Percentiles rank a stretch among this genome's conserved stretches.
phyloP scores from a whole-genome alignment of 768 basidiomycete genomes.

The Mycena haematopus region DNA sequence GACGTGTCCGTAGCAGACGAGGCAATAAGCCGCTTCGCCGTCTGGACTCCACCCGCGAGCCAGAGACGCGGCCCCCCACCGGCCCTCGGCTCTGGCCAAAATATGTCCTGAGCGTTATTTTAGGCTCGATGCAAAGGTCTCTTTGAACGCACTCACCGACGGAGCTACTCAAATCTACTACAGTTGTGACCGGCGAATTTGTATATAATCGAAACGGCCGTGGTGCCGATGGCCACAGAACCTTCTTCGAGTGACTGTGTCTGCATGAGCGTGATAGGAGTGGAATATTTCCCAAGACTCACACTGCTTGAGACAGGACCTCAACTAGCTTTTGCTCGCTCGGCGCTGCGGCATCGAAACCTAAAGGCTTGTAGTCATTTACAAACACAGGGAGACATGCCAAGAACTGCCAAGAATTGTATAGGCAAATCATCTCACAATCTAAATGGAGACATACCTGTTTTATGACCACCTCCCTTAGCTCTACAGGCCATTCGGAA shows the following conservation, averaged over 20 bases:
- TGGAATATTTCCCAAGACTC: neutral
- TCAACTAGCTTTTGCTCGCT: neutral
- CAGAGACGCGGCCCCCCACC: neutral
- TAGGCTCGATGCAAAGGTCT: neutral
- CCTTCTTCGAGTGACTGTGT: neutral
- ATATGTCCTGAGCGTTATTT: neutral
- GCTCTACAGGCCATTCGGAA: neutral
- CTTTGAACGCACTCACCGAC: neutral
- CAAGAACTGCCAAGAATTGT: constrained; percentile 1
- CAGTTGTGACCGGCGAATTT: neutral
- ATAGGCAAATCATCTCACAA: neutral
- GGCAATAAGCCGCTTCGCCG: neutral
- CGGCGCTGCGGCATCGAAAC: neutral
- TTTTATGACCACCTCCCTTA: neutral
- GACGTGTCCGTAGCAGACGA: neutral
- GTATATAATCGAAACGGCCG: neutral
- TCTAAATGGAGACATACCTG: neutral
- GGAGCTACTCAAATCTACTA: neutral
- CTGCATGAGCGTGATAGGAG: neutral
- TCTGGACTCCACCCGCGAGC: neutral
- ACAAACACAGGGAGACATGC: neutral
- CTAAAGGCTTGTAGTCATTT: neutral
- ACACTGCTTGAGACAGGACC: neutral
- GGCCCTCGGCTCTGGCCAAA: neutral
- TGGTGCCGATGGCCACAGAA: neutral